A percentile compares a stretch with the other conserved stretches of the same genome.
These are phyloP conservation scores for Metschnikowia baotianmanensis DNA, from an alignment of 805 yeast species.

Conservation along the genomic window DNA sequence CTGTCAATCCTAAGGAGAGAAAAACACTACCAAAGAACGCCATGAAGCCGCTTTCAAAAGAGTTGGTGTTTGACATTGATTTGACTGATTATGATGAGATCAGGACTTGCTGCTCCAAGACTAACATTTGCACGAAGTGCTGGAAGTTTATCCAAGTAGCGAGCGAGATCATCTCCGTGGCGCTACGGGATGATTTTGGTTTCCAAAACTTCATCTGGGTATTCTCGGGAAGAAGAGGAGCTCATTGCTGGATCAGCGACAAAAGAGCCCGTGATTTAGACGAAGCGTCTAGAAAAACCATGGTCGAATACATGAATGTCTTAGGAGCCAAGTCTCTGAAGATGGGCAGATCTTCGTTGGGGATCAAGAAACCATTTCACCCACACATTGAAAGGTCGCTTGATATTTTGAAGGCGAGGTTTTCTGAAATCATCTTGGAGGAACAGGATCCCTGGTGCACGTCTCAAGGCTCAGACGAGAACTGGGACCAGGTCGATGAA, in stretches of 20 bases:
- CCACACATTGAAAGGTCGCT: conserved; percentile 82
- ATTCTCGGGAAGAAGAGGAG: conserved; percentile 97
- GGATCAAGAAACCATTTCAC: conserved; percentile 76
- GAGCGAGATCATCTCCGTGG: conserved; percentile 64
- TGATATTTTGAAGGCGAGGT: conserved; percentile 59
- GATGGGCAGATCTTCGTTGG: conserved; percentile 48
- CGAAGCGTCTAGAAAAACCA: conserved; percentile 71
- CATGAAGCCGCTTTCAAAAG: conserved; percentile 80
- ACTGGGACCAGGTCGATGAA: conserved; percentile 49
- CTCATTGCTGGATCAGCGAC: conserved; percentile 98
- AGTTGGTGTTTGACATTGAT: conserved; percentile 94
- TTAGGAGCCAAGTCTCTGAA: conserved; percentile 44
- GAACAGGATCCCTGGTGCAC: conserved; percentile 87
- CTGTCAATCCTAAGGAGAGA: conserved; percentile 83
- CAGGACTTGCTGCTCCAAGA: conserved; percentile 89
- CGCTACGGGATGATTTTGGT: conserved; percentile 86
- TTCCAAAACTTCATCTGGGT: conserved; percentile 88
- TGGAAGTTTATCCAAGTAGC: conserved; percentile 93
- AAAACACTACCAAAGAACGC: conserved; percentile 72
- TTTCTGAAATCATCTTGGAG: conserved; percentile 61
- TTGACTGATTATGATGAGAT: conserved; percentile 93
- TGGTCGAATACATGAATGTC: conserved; percentile 82
- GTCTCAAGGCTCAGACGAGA: conserved; percentile 34
- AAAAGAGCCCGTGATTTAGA: conserved; percentile 69
- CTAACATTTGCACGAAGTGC: conserved; percentile 82